Evolutionary conservation across 345 rosid genomes (phyloP).

Genomic region (Moricandia arvensis): DNA sequence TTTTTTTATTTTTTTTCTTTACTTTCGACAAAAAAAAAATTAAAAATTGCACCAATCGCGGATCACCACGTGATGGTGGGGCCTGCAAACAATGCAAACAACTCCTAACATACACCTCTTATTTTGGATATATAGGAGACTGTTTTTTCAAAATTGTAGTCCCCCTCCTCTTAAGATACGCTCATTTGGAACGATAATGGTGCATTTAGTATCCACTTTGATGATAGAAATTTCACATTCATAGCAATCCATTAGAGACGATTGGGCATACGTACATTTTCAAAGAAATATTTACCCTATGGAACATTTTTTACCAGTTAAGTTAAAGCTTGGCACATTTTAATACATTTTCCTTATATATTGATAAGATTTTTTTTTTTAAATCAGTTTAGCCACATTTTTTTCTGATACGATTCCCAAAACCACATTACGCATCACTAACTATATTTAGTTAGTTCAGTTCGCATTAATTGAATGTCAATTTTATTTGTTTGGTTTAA

Average conservation of each 20-base stretch:
- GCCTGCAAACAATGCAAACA: no score
- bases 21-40: no score
- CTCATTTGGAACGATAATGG: no score
- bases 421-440: neutral
- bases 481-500: neutral
- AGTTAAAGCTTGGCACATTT: neutral
- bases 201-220: no score
- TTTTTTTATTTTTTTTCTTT: no score
- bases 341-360: neutral
- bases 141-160: no score
- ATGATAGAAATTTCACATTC: neutral
- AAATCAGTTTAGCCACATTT: neutral
- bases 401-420: neutral
- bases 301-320: neutral
- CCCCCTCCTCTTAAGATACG: no score
- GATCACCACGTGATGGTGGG: no score
- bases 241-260: neutral
- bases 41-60: no score
- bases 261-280: neutral
- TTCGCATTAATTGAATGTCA: neutral
- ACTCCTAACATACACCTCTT: no score
- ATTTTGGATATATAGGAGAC: no score
- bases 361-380: neutral
- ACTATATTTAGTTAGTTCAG: neutral
- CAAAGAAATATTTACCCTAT: neutral